These are phyloP conservation scores for Epithemia pelagica DNA, from an alignment of 108 stramenopile genomes.

Conservation along the genomic window DNA sequence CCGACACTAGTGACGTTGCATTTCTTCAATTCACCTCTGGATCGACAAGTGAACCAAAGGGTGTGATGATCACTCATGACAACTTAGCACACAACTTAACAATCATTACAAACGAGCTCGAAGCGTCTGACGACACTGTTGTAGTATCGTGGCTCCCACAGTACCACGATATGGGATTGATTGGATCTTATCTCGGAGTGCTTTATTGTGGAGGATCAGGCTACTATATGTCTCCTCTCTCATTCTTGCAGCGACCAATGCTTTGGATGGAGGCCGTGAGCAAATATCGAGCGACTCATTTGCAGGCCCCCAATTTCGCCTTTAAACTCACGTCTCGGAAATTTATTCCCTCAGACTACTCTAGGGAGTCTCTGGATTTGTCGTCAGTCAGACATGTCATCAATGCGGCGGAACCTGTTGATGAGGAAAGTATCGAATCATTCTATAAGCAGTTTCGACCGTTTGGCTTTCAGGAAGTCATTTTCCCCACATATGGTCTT, in stretches of 20 bases:
- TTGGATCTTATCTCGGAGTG: conserved; percentile 89
- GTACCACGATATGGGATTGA: conserved; percentile 99
- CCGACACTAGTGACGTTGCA: conserved; percentile 34
- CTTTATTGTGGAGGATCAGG: conserved; percentile 95
- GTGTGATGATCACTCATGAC: conserved; percentile 86
- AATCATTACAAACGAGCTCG: conserved; percentile 73
- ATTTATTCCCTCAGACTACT: conserved; percentile 40
- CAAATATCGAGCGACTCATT: conserved; percentile 85
- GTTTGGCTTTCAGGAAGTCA: conserved; percentile 69
- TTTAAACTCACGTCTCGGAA: conserved; percentile 91
- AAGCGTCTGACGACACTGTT: conserved; percentile 71
- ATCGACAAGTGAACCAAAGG: conserved; percentile 93
- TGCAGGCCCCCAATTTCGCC: conserved; percentile 98
- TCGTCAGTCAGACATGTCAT: conserved; percentile 84
- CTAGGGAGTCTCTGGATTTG: conserved; percentile 58
- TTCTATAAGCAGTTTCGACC: conserved; percentile 69
- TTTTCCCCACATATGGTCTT: conserved; percentile 93
- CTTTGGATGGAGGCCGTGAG: conserved; percentile 83
- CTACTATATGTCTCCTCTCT: conserved; percentile 92
- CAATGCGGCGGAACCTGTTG: conserved; percentile 97
- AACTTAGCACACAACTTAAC: conserved; percentile 89
- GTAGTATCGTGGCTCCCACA: conserved; percentile 99
- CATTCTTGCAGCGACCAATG: conserved; percentile 92
- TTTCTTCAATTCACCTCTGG: conserved; percentile 99
- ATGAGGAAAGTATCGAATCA: conserved; percentile 58